A percentile compares a stretch with the other conserved stretches of the same genome.
Evolutionary conservation across 108 stramenopile species (phyloP).

Genomic region (Pseudonitzschia multistriata): DNA sequence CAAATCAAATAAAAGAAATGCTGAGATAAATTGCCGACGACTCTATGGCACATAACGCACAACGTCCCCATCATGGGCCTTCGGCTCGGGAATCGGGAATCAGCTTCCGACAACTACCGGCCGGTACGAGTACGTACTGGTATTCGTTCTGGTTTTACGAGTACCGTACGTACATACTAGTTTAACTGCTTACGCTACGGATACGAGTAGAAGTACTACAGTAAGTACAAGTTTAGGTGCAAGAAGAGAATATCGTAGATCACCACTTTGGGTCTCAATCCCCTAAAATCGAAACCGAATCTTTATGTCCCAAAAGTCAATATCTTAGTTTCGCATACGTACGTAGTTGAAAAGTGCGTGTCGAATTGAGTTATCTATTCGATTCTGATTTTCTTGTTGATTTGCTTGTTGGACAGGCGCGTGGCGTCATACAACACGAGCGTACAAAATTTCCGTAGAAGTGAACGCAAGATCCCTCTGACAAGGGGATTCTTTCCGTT

Average conservation of each 20-base stretch:
- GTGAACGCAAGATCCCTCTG: not conserved
- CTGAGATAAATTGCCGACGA: too few relatives aligned
- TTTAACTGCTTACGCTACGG: not conserved
- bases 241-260: not conserved
- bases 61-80: too few relatives aligned
- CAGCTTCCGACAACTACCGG: too few relatives aligned
- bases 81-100: too few relatives aligned
- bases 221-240: not conserved
- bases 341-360: conserved; percentile 7
- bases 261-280: too few relatives aligned
- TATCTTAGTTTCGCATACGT: not conserved
- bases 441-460: not conserved
- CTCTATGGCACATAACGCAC: too few relatives aligned
- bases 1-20: too few relatives aligned
- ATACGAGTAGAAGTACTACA: not conserved
- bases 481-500: conserved; percentile 8
- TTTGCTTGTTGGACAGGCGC: conserved; percentile 1
- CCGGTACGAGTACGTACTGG: not conserved
- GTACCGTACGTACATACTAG: not conserved
- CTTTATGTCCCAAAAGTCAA: not conserved
- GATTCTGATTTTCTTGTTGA: conserved; percentile 7
- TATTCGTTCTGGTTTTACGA: not conserved
- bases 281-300: too few relatives aligned
- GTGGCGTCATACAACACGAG: not conserved
- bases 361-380: conserved; percentile 1